These are phyloP conservation scores for Geotrichum citri-aurantii DNA, from an alignment of 1,139 yeast species.

Conservation along the genomic window DNA sequence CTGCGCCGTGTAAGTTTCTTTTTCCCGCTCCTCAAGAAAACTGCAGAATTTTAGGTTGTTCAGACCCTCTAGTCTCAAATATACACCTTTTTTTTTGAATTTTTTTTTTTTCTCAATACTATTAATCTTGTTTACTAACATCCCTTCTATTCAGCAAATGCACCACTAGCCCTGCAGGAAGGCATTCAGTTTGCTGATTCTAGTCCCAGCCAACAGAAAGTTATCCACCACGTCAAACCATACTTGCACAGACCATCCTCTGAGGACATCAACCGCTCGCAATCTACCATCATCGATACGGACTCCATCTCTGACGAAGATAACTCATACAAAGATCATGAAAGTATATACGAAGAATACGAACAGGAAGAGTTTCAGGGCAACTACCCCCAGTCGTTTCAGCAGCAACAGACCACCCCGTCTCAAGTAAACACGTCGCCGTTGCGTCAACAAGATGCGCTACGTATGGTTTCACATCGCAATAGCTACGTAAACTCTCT, in stretches of 20 bases:
- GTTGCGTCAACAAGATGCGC: constrained; percentile 4
- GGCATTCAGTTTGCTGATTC: constrained; percentile 17
- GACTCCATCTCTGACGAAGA: constrained; percentile 19
- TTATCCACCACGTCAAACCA: constrained; percentile 13
- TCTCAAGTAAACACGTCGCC: constrained; percentile 4
- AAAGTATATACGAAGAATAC: constrained; percentile 19
- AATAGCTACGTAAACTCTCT: constrained; percentile 7
- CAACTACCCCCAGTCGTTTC: not conserved
- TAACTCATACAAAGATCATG: constrained; percentile 16
- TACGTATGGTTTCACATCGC: constrained; percentile 12
- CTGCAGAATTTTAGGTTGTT: not conserved
- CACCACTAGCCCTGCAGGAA: constrained; percentile 17
- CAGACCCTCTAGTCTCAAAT: not conserved
- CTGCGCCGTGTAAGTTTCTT: not conserved
- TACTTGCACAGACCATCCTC: constrained; percentile 11
- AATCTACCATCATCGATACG: constrained; percentile 19
- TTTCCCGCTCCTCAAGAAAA: no score
- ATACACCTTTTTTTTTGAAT: not conserved
- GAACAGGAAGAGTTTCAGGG: constrained; percentile 3
- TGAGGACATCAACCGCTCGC: constrained; percentile 16
- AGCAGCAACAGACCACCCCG: not conserved
- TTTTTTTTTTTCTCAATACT: not conserved
- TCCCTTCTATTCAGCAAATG: not conserved
- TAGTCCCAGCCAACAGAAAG: constrained; percentile 2
- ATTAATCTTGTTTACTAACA: constrained; percentile 1